phyloP scores from a whole-genome alignment of 768 basidiomycete species.

The Auriscalpium microsporum region DNA sequence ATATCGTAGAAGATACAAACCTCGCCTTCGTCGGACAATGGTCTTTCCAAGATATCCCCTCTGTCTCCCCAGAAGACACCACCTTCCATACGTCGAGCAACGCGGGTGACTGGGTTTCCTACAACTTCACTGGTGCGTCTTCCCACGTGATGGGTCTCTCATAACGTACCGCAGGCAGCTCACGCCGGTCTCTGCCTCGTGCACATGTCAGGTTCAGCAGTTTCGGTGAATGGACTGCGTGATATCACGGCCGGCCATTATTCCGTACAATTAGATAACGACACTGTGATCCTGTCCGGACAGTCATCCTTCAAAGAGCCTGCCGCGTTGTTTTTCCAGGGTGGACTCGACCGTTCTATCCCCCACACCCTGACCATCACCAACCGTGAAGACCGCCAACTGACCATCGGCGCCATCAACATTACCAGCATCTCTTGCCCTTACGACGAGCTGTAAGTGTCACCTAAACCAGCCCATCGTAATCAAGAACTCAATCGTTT shows the following conservation, averaged over 20 bases:
- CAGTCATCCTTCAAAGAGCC: slow-evolving; percentile 44
- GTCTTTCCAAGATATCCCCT: slow-evolving; percentile 26
- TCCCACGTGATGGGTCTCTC: background rate
- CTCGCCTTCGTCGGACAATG: slow-evolving; percentile 51
- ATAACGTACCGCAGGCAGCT: background rate
- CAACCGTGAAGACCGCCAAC: slow-evolving; percentile 37
- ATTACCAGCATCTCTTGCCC: slow-evolving; percentile 29
- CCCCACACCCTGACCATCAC: slow-evolving; percentile 44
- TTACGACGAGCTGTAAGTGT: slow-evolving; percentile 4
- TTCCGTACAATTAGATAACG: slow-evolving; percentile 46
- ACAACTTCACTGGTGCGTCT: slow-evolving; percentile 40
- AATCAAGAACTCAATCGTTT: background rate
- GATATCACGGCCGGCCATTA: slow-evolving; percentile 52
- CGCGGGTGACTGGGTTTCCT: slow-evolving; percentile 36
- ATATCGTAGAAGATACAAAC: slow-evolving; percentile 32
- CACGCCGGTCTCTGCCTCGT: background rate
- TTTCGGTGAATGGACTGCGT: slow-evolving; percentile 51
- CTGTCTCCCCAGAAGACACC: slow-evolving; percentile 14
- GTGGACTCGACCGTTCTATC: slow-evolving; percentile 43
- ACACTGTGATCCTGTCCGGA: slow-evolving; percentile 39
- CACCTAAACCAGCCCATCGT: background rate
- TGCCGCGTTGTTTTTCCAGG: slow-evolving; percentile 55
- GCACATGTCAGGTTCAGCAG: slow-evolving; percentile 43
- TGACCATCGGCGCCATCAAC: slow-evolving; percentile 46
- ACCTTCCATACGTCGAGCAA: slow-evolving; percentile 26